These are phyloP conservation scores for Mucor piriformis DNA, from an alignment of 371 early-diverging fungal species.

Conservation along the genomic window DNA sequence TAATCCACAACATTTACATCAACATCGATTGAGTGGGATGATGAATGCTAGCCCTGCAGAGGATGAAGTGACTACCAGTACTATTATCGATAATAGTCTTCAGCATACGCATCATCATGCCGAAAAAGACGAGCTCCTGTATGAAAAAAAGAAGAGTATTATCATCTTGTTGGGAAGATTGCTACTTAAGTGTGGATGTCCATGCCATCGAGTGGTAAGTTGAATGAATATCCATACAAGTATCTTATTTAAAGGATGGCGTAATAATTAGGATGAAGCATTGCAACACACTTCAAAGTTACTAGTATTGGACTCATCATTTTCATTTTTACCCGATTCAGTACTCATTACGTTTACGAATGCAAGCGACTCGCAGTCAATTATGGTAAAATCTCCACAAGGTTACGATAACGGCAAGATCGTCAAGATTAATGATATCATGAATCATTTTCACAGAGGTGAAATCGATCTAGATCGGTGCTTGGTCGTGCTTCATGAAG, in stretches of 20 bases:
- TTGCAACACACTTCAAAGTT: constrained; percentile 35
- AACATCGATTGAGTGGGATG: constrained; percentile 7
- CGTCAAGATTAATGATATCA: constrained; percentile 35
- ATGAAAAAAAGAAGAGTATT: constrained; percentile 38
- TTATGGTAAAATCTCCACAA: constrained; percentile 47
- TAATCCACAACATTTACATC: constrained; percentile 29
- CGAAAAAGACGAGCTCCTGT: constrained; percentile 15
- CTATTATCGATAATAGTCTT: not conserved
- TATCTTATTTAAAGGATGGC: constrained; percentile 12
- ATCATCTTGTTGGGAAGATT: constrained; percentile 36
- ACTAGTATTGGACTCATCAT: constrained; percentile 33
- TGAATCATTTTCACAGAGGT: constrained; percentile 33
- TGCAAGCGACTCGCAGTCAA: constrained; percentile 24
- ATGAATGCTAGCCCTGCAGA: not conserved
- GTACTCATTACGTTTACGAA: constrained; percentile 35
- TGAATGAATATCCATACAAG: not conserved
- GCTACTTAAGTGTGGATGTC: constrained; percentile 47
- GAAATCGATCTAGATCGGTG: constrained; percentile 31
- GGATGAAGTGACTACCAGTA: constrained; percentile 1
- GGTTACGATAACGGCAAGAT: constrained; percentile 47
- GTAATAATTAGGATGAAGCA: no score
- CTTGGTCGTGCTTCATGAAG: constrained; percentile 28
- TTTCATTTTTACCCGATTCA: constrained; percentile 49
- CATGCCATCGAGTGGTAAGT: constrained; percentile 46
- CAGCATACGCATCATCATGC: not conserved